Conservation (phyloP, 768 basidiomycete genomes). For the Boletus tomentosulus region DNA sequence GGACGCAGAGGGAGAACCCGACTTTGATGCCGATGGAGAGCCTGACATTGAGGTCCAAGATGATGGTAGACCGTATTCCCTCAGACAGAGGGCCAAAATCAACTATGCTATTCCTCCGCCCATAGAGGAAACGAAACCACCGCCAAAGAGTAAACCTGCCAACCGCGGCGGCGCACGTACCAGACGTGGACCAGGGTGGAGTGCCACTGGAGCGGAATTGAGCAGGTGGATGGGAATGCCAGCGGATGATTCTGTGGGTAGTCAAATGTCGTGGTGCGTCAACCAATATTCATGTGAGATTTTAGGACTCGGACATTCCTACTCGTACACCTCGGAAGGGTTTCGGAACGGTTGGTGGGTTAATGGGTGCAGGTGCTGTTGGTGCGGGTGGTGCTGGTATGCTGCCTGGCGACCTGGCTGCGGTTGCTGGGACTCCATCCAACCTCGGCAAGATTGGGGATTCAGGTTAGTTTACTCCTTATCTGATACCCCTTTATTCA, state of each 20-base stretch:
- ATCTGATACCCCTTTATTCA: conserved; percentile 13
- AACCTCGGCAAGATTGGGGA: conserved; percentile 84
- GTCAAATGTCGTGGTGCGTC: not conserved
- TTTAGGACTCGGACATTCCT: conserved; percentile 67
- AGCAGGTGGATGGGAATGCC: conserved; percentile 73
- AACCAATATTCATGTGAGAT: conserved; percentile 1
- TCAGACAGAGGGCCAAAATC: conserved; percentile 59
- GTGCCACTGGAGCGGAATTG: conserved; percentile 72
- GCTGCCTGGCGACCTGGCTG: conserved; percentile 55
- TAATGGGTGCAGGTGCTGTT: conserved; percentile 43
- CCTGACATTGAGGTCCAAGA: conserved; percentile 39
- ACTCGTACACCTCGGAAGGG: conserved; percentile 68
- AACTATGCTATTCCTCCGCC: conserved; percentile 84
- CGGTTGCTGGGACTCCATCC: conserved; percentile 71
- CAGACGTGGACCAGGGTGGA: conserved; percentile 65
- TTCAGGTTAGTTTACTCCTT: conserved; percentile 44
- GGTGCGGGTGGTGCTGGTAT: conserved; percentile 53
- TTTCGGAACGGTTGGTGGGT: conserved; percentile 51
- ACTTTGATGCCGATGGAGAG: conserved; percentile 37
- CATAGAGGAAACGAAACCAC: conserved; percentile 58
- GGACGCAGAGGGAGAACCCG: conserved; percentile 38
- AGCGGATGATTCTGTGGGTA: conserved; percentile 65
- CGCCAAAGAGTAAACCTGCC: conserved; percentile 36
- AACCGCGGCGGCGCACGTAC: conserved; percentile 37
- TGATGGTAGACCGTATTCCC: conserved; percentile 45